A percentile compares a stretch with the other conserved stretches of the same genome.
Evolutionary conservation across 164 flowering plant species (phyloP).

Genomic region (Aristolochia californica): DNA sequence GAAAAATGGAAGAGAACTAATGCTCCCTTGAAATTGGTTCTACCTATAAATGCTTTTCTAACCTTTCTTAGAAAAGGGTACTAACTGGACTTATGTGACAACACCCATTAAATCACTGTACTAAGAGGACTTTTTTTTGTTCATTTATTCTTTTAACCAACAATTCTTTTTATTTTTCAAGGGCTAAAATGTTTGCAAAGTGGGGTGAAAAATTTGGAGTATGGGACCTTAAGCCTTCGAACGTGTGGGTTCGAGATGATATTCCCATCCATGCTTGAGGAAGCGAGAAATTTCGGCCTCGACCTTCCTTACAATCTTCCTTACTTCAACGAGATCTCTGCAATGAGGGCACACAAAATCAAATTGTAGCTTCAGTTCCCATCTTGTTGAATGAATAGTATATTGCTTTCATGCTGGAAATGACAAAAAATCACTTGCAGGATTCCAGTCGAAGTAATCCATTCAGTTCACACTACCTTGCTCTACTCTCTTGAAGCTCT

Average conservation of each 20-base stretch:
- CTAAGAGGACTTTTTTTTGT: too few relatives aligned
- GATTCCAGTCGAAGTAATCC: slow-evolving; percentile 71
- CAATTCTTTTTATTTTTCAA: background rate
- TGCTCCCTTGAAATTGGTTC: too few relatives aligned
- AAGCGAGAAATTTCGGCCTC: background rate
- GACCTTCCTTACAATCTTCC: slow-evolving; percentile 4
- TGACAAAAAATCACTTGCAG: slow-evolving; percentile 15
- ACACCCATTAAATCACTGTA: too few relatives aligned
- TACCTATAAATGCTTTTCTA: too few relatives aligned
- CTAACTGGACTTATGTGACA: too few relatives aligned
- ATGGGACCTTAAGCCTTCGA: background rate
- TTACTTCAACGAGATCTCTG: background rate
- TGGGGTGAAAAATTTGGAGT: background rate
- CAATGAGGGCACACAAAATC: slow-evolving; percentile 2
- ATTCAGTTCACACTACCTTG: slow-evolving; percentile 63
- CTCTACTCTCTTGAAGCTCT: slow-evolving; percentile 45
- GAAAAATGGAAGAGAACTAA: too few relatives aligned
- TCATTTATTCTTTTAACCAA: too few relatives aligned
- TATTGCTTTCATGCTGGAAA: too few relatives aligned
- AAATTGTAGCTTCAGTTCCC: background rate
- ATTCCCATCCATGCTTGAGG: slow-evolving; percentile 4
- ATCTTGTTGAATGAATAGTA: background rate
- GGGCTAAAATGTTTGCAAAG: background rate
- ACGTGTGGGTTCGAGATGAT: slow-evolving; percentile 6
- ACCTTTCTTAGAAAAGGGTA: too few relatives aligned